phyloP scores from a whole-genome alignment of 495 filamentous ascomycete species.

The Antarctomyces pellizariae region DNA sequence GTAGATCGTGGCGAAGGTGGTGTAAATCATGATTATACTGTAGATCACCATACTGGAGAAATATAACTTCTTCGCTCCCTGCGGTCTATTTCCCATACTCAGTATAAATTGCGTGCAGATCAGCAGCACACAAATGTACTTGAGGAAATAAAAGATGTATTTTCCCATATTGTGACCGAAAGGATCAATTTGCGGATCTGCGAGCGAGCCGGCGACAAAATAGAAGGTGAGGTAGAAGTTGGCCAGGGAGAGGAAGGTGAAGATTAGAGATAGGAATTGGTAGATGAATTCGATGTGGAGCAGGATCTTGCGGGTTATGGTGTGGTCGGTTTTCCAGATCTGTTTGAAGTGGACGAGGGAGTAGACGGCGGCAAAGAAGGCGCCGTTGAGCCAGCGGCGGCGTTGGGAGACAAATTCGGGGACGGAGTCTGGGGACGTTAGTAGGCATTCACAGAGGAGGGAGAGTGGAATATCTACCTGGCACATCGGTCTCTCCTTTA shows the following conservation, averaged over 20 bases:
- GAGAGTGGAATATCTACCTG: conserved; percentile 34
- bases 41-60: conserved; percentile 69
- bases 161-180: conserved; percentile 69
- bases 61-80: conserved; percentile 88
- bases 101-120: conserved; percentile 94
- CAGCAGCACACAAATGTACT: conserved; percentile 63
- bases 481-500: conserved; percentile 92
- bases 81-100: conserved; percentile 93
- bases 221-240: conserved; percentile 99
- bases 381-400: conserved; percentile 91
- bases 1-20: conserved; percentile 64
- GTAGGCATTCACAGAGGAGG: conserved; percentile 1
- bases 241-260: conserved; percentile 94
- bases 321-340: conserved; percentile 89
- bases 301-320: conserved; percentile 63
- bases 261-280: conserved; percentile 71
- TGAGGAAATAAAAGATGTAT: conserved; percentile 66
- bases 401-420: conserved; percentile 94
- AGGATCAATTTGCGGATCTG: conserved; percentile 59
- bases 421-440: conserved; percentile 31
- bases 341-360: conserved; percentile 86
- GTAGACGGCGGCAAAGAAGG: conserved; percentile 96
- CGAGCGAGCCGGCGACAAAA: conserved; percentile 90
- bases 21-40: conserved; percentile 88
- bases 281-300: conserved; percentile 93